These are phyloP conservation scores for Syzygium oleosum DNA, from an alignment of 345 rosid genomes.

Conservation along the genomic window DNA sequence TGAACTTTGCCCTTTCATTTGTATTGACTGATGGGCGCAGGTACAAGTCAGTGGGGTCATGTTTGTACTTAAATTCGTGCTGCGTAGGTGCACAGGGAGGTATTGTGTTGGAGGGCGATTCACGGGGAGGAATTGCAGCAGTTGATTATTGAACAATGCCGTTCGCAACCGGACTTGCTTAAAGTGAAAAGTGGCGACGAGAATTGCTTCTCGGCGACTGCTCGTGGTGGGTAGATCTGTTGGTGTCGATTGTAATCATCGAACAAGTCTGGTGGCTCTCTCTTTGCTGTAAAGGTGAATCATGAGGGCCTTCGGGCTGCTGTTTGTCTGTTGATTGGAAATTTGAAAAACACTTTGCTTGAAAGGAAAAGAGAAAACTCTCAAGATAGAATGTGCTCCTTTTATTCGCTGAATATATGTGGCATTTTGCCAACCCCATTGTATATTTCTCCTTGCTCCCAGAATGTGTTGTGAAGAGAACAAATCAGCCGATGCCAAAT, in stretches of 20 bases:
- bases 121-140: neutral
- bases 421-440: neutral
- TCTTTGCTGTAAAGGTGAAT: neutral
- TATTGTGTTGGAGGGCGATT: neutral
- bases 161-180: neutral
- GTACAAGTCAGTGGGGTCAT: neutral
- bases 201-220: neutral
- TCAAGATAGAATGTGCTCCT: neutral
- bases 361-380: neutral
- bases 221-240: neutral
- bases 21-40: neutral
- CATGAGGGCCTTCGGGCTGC: neutral
- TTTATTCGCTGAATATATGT: neutral
- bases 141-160: neutral
- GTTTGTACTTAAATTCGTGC: neutral
- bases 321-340: neutral
- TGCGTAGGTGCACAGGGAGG: neutral
- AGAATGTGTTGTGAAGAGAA: neutral
- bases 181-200: neutral
- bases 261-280: neutral
- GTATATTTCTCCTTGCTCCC: neutral
- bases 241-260: neutral
- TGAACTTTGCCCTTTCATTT: neutral
- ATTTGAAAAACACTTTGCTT: neutral
- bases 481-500: neutral